Base-by-base conservation (phyloP, 345 rosid species). In the Salix caprea region DNA sequence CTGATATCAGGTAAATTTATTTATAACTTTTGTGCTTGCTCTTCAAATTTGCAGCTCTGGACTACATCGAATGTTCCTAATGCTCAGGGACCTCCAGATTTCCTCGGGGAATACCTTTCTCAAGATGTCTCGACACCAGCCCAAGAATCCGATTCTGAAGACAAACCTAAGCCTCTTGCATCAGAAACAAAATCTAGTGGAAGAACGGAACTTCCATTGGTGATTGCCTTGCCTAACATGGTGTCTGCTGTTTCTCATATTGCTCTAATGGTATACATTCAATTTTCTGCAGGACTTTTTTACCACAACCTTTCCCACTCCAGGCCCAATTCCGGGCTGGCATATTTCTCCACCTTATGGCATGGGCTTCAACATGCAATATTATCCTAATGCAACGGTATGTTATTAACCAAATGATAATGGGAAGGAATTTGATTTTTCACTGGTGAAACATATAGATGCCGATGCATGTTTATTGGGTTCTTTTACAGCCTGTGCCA, bases 151-250 rank as follows among this genome's bases (percentile, higher is more conserved):
- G 74, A 46, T 37, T 60, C 76, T 75, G 82, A 65, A 67, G 79
- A 70, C 75, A 83, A 69, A 78, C 54, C 76, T n/a, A 85, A 74
- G 78, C 72, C 73, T 74, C 74, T 77, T 58, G 74, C 86, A 56
- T 77, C 26, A 26, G 87, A 86, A 81, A 71, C 83, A 21, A 78
- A 82, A 34, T 73, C 81, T 74, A 75, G 32, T 73, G 81, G 73
- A 78, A 87, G 99, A 85, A 82, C 71, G 76, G 94, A 91, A 80
- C 90, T 93, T 77, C 98, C 98, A 13, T 84, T 67, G 79, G 97
- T 92, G 78, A 78, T 79, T 74, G 42, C 66, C 66, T 81, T 68
- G 67, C 26, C 30, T 72, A 65, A 2, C 34, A 19, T 48, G 72
- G 13, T 67, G 39, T 28, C 28, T 15, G 58, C 67, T 66, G 6